Evolutionary conservation across 768 basidiomycete species (phyloP).

Genomic region (Mycena latifolia): DNA sequence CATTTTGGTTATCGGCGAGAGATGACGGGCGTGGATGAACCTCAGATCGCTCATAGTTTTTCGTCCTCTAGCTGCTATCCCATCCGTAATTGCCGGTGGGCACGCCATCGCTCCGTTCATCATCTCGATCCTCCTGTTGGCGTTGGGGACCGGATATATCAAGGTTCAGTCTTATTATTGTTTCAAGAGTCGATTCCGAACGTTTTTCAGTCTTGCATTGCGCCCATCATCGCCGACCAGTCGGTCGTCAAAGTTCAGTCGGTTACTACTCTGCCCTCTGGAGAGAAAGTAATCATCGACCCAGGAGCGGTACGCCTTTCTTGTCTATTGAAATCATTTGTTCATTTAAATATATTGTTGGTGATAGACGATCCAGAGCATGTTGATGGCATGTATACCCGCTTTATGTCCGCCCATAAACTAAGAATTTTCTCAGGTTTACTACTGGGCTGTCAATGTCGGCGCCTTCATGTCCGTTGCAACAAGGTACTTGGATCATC

Average conservation of each 20-base stretch:
- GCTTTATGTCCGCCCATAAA: background rate
- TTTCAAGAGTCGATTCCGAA: slow-evolving; percentile 30
- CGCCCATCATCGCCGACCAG: slow-evolving; percentile 54
- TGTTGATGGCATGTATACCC: slow-evolving; percentile 25
- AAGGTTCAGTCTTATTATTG: slow-evolving; percentile 14
- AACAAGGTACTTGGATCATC: slow-evolving; percentile 13
- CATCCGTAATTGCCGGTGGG: slow-evolving; percentile 34
- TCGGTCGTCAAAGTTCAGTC: slow-evolving; percentile 34
- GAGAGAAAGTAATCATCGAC: slow-evolving; percentile 50
- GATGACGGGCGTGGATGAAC: background rate
- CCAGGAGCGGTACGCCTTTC: slow-evolving; percentile 42
- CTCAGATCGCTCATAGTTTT: background rate
- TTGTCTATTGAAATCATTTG: background rate
- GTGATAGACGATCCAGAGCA: slow-evolving; percentile 32
- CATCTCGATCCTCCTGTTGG: slow-evolving; percentile 46
- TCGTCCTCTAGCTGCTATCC: slow-evolving; percentile 28
- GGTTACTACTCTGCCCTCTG: slow-evolving; percentile 37
- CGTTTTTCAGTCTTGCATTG: slow-evolving; percentile 45
- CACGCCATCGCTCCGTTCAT: slow-evolving; percentile 39
- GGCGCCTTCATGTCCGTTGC: slow-evolving; percentile 46
- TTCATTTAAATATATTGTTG: background rate
- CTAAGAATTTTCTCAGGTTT: slow-evolving; percentile 39
- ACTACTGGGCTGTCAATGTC: slow-evolving; percentile 47
- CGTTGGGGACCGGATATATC: slow-evolving; percentile 34
- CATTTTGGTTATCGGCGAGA: slow-evolving; percentile 27